Evolutionary conservation across 805 yeast genomes (phyloP).

Genomic region (Kazachstania bromeliacearum): DNA sequence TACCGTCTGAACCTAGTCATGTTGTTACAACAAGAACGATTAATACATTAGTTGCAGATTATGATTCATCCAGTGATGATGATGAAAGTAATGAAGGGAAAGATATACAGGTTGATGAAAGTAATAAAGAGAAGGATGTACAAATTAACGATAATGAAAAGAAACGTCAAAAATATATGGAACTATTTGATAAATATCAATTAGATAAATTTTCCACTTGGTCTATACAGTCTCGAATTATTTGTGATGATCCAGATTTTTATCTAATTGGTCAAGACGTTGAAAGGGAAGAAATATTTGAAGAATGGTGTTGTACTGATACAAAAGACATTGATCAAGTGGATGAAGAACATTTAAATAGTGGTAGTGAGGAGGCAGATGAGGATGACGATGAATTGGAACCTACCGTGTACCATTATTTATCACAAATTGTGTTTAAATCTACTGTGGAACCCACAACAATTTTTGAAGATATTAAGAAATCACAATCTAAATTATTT

Average conservation of each 20-base stretch:
- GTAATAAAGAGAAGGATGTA: conserved; percentile 9
- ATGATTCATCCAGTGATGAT: not conserved
- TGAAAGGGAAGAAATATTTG: conserved; percentile 34
- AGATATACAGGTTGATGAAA: conserved; percentile 8
- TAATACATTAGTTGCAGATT: conserved; percentile 1
- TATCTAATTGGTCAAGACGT: conserved; percentile 27
- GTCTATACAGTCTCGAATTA: conserved; percentile 35
- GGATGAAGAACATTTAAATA: not conserved
- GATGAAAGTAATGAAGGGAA: conserved; percentile 8
- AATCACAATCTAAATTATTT: conserved; percentile 16
- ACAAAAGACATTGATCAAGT: conserved; percentile 16
- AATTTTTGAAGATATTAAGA: conserved; percentile 21
- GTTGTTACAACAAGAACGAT: not conserved
- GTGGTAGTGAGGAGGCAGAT: conserved; percentile 6
- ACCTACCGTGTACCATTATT: conserved; percentile 26
- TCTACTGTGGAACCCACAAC: conserved; percentile 14
- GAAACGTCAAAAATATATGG: conserved; percentile 19
- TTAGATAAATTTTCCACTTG: conserved; percentile 41
- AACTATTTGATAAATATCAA: conserved; percentile 27
- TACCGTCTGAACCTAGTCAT: too few relatives aligned
- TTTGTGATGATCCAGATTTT: conserved; percentile 37
- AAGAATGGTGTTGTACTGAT: conserved; percentile 34
- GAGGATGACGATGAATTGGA: conserved; percentile 13
- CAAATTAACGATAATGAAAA: conserved; percentile 5
- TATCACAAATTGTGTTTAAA: conserved; percentile 26